A percentile compares a stretch with the other conserved stretches of the same genome.
These are phyloP conservation scores for Flaveria brownii DNA, from an alignment of 129 eudicot species.

Conservation along the genomic window DNA sequence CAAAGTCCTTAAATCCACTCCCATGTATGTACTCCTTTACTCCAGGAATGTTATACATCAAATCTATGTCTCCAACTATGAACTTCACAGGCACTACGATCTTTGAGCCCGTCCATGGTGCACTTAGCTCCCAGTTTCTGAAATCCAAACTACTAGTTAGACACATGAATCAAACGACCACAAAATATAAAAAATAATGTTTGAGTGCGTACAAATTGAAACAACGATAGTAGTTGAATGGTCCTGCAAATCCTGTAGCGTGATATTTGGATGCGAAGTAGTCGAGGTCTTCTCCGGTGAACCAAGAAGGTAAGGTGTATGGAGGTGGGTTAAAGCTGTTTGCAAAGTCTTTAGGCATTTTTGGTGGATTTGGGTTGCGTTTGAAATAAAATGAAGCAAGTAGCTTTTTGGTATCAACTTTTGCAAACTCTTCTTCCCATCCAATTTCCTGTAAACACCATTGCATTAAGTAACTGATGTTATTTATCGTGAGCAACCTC, in stretches of 20 bases:
- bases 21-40: slow-evolving; percentile 56
- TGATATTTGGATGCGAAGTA: slow-evolving; percentile 63
- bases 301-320: slow-evolving; percentile 62
- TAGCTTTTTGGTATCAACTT: slow-evolving; percentile 50
- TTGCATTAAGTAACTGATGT: neutral
- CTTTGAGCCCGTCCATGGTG: slow-evolving; percentile 64
- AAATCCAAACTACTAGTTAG: slow-evolving; percentile 6
- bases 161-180: neutral
- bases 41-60: slow-evolving; percentile 59
- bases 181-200: neutral
- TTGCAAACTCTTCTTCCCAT: slow-evolving; percentile 68
- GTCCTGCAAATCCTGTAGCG: slow-evolving; percentile 66
- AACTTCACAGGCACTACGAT: slow-evolving; percentile 70
- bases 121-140: slow-evolving; percentile 81
- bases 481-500: too few species aligned
- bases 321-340: slow-evolving; percentile 36
- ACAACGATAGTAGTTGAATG: slow-evolving; percentile 69
- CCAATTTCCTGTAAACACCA: slow-evolving; percentile 57
- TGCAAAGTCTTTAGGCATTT: slow-evolving; percentile 48
- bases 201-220: slow-evolving; percentile 56
- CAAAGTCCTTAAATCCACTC: slow-evolving; percentile 52
- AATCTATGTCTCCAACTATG: slow-evolving; percentile 70
- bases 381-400: slow-evolving; percentile 44
- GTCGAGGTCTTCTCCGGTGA: slow-evolving; percentile 64
- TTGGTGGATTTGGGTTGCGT: slow-evolving; percentile 51